phyloP scores from a whole-genome alignment of 2,329 filamentous ascomycete species.

The Reticulascus tulasneorum region DNA sequence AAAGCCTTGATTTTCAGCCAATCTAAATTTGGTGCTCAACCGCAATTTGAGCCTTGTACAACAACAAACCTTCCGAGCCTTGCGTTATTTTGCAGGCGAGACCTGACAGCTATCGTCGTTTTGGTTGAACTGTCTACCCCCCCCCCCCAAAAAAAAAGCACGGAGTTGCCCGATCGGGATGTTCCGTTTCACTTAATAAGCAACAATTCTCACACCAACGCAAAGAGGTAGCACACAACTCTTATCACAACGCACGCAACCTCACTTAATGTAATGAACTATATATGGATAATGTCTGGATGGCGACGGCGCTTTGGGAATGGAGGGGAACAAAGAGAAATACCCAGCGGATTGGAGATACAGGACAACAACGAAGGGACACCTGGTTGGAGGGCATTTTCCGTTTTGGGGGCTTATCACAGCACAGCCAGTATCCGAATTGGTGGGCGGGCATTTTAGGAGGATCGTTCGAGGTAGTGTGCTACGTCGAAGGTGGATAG shows the following conservation, averaged over 20 bases:
- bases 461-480: too few relatives aligned
- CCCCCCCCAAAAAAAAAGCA: too few relatives aligned
- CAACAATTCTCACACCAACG: background rate
- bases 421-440: too few relatives aligned
- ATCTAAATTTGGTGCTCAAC: too few relatives aligned
- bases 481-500: too few relatives aligned
- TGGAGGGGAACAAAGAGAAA: background rate
- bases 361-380: background rate
- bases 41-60: slow-evolving; percentile 7
- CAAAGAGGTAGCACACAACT: background rate
- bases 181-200: too few relatives aligned
- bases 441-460: too few relatives aligned
- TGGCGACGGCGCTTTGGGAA: slow-evolving; percentile 12
- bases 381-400: background rate
- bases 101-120: background rate
- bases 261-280: slow-evolving; percentile 15
- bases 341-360: background rate
- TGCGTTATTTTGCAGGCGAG: slow-evolving; percentile 4
- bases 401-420: too few relatives aligned
- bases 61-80: slow-evolving; percentile 5
- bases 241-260: slow-evolving; percentile 6
- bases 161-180: too few relatives aligned
- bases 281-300: slow-evolving; percentile 10
- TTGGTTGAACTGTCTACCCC: too few relatives aligned
- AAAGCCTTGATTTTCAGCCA: too few relatives aligned